A percentile compares a stretch with the other conserved stretches of the same genome.
Conservation (phyloP, 2,329 filamentous ascomycete genomes). For the Diaporthe aspalathi region DNA sequence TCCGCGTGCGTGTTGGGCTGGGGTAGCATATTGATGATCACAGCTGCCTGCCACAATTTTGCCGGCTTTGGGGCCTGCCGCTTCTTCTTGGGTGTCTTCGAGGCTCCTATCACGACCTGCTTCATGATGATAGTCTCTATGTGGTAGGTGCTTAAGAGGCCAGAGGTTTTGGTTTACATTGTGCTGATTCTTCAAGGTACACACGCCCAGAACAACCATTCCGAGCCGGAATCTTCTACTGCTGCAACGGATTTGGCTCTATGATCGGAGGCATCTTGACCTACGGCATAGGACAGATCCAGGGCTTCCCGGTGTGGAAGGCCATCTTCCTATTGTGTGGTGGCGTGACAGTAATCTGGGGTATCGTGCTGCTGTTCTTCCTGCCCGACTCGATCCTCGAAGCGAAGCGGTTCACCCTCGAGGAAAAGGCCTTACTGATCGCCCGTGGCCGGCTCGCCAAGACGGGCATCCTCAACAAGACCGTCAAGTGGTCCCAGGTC, state of each 20-base stretch:
- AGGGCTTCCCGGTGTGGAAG: conserved; percentile 56
- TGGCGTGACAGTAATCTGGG: conserved; percentile 56
- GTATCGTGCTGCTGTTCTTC: conserved; percentile 51
- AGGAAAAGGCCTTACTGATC: conserved; percentile 58
- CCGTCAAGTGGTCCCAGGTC: conserved; percentile 61
- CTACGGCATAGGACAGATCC: conserved; percentile 55
- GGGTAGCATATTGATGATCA: conserved; percentile 55
- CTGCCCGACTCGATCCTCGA: conserved; percentile 57
- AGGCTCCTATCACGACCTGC: conserved; percentile 59
- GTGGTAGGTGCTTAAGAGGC: conserved; percentile 48
- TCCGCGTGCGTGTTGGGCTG: conserved; percentile 48
- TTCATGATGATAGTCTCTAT: conserved; percentile 63
- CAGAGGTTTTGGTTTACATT: fast-evolving
- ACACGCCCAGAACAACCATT: conserved; percentile 58
- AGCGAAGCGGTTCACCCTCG: conserved; percentile 53
- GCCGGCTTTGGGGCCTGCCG: conserved; percentile 56
- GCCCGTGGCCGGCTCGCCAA: conserved; percentile 51
- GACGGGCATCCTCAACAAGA: conserved; percentile 59
- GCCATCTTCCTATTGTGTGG: conserved; percentile 59
- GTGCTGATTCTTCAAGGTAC: conserved; percentile 48
- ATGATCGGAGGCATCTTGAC: conserved; percentile 51
- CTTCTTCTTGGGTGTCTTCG: conserved; percentile 59
- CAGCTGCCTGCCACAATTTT: conserved; percentile 55
- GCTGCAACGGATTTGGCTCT: conserved; percentile 53
- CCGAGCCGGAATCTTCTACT: conserved; percentile 57